Base-by-base conservation (phyloP, 371 early-diverging fungal genomes). In the Saksenaea oblongispora region DNA sequence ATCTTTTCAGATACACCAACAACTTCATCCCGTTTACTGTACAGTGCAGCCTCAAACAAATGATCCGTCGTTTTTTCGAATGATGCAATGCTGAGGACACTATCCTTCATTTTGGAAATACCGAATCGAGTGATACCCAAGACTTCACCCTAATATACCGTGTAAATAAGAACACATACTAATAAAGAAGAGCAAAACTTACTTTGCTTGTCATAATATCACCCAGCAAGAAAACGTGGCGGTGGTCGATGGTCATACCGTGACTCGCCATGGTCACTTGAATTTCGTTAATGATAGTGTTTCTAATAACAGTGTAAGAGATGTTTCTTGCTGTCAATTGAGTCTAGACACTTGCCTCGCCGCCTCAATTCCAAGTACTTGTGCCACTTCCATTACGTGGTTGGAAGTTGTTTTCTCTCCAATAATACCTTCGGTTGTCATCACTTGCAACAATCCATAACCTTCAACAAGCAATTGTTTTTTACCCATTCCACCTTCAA, bases 1-100 rank as follows among this genome's bases (percentile, higher is more conserved):
- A 99, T 99, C 71, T 96, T 93, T 79, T 99, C 99, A 14, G 94
- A 94, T 0, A 99, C 99, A 53, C 99, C 99, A 27, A 93, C 88
- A 65, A 99, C 91, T 36, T 80, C 83, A 75, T 99, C 99, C 63
- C 88, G 85, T 74, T 97, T 95, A 59, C 93, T 91, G 72, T 90
- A 94, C 67, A 97, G 84, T 0, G 99, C 93, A 0, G 99, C 99
- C 56, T 99, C 97, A 74, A 99, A 99, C 70, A 99, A 81, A 71
- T 99, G 98, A 71, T 99, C 99, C 0, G 97, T 95, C 1, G 99
- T 99, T 86, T 98, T 98, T 82, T 99, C 99, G 78, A 99, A 99
- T 36, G 98, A 97, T 1, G 99, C 99, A 70, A 99, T 86, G 97
- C 99, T 99, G 64, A 99, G 90, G n/a, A 99, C 99, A 70, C 94